Percentiles rank a stretch among this genome's conserved stretches.
phyloP scores from a whole-genome alignment of 176 grass and related monocot genomes.

The Tuctoria greenei region DNA sequence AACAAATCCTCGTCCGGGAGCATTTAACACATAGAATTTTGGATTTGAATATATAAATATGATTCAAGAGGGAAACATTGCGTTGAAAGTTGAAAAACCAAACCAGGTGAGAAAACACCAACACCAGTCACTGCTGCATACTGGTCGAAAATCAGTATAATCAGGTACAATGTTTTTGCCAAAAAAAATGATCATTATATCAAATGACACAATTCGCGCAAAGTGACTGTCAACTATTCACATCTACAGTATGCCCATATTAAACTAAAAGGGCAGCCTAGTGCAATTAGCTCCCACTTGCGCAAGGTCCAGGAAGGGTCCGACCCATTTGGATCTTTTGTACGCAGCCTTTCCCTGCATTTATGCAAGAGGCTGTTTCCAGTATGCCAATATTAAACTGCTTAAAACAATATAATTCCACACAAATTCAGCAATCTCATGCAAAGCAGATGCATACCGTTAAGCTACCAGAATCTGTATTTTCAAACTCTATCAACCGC shows the following conservation, averaged over 20 bases:
- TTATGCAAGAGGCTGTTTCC: too few species aligned
- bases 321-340: too few species aligned
- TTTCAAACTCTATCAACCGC: conserved; percentile 93
- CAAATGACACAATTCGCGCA: neutral
- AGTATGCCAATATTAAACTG: conserved; percentile 15
- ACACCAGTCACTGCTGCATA: neutral
- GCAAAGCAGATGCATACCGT: conserved; percentile 52
- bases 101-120: neutral
- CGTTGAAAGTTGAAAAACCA: neutral
- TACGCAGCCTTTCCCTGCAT: too few species aligned
- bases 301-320: too few species aligned
- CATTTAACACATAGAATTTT: neutral
- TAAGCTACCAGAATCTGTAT: conserved; percentile 88
- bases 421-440: neutral
- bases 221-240: neutral
- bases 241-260: neutral
- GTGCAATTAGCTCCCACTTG: too few species aligned
- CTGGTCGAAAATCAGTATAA: neutral
- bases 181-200: neutral
- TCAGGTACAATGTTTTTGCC: neutral
- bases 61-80: neutral
- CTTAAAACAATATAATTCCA: neutral
- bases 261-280: too few species aligned
- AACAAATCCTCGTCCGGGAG: neutral
- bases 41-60: neutral